These are phyloP conservation scores for Dicorynia guianensis DNA, from an alignment of 306 rosid species.

Conservation along the genomic window DNA sequence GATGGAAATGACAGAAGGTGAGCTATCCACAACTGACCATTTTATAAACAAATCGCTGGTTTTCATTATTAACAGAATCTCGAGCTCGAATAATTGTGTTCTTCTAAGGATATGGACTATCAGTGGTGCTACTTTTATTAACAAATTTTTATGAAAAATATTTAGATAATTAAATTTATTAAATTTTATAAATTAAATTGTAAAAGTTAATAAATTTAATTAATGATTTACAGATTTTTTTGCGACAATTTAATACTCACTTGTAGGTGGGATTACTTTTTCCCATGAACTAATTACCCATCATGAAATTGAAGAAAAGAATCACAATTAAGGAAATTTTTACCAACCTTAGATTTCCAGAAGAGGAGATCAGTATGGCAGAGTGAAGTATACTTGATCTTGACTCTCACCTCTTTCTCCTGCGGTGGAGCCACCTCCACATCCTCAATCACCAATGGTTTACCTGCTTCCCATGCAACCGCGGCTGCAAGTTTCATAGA, in stretches of 20 bases:
- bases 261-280: too few relatives aligned
- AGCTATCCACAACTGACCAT: background rate
- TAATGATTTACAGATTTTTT: too few relatives aligned
- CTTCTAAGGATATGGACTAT: too few relatives aligned
- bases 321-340: too few relatives aligned
- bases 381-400: constrained; percentile 46
- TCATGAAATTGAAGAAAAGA: too few relatives aligned
- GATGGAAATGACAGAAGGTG: background rate
- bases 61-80: background rate
- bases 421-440: constrained; percentile 57
- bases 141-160: too few relatives aligned
- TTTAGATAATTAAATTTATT: too few relatives aligned
- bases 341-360: constrained; percentile 52
- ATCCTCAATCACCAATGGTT: constrained; percentile 49
- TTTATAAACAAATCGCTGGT: background rate
- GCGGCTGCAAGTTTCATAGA: constrained; percentile 38
- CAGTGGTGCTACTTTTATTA: too few relatives aligned
- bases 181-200: too few relatives aligned
- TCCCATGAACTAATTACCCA: too few relatives aligned
- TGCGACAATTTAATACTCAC: too few relatives aligned
- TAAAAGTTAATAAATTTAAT: too few relatives aligned
- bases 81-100: background rate
- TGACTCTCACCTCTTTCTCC: constrained; percentile 46
- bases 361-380: constrained; percentile 50
- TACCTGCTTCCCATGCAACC: constrained; percentile 56